phyloP scores from a whole-genome alignment of 192 early-diverging fungal species.

The Rhizoclosmatium sp. region DNA sequence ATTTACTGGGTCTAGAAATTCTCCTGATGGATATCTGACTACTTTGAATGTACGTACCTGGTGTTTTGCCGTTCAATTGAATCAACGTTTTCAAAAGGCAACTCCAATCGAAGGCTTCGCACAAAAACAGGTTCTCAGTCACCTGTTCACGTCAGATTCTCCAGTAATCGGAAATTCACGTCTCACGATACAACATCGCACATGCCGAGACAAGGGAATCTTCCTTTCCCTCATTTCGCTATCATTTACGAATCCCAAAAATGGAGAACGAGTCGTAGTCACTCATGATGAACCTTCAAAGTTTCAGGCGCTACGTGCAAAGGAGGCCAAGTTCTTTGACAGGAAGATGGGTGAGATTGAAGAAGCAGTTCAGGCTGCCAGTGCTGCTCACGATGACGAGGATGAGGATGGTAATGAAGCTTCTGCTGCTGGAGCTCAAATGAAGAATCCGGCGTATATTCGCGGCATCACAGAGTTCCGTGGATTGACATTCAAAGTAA shows the following conservation, averaged over 20 bases:
- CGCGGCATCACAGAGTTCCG: constrained; percentile 13
- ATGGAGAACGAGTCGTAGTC: background rate
- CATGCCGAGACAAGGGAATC: constrained; percentile 28
- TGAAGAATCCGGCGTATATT: constrained; percentile 20
- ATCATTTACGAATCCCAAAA: background rate
- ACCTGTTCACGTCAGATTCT: background rate
- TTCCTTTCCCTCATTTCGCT: background rate
- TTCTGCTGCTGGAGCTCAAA: background rate
- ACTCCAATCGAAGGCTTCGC: constrained; percentile 6
- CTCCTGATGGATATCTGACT: constrained; percentile 19
- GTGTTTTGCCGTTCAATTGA: background rate
- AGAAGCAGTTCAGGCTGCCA: background rate
- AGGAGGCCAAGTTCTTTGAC: constrained; percentile 25
- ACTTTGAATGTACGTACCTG: constrained; percentile 7
- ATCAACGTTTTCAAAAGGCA: constrained; percentile 1
- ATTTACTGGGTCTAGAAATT: constrained; percentile 8
- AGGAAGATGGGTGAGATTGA: constrained; percentile 22
- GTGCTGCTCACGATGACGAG: background rate
- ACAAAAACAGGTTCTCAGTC: constrained; percentile 18
- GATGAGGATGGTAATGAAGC: background rate
- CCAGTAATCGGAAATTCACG: constrained; percentile 29
- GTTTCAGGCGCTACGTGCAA: constrained; percentile 26
- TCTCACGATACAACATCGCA: constrained; percentile 7
- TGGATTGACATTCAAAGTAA: constrained; percentile 21
- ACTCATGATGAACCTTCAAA: constrained; percentile 23